Conservation (phyloP, 2,329 filamentous ascomycete species). For the Sporothrix pseudoabietina region DNA sequence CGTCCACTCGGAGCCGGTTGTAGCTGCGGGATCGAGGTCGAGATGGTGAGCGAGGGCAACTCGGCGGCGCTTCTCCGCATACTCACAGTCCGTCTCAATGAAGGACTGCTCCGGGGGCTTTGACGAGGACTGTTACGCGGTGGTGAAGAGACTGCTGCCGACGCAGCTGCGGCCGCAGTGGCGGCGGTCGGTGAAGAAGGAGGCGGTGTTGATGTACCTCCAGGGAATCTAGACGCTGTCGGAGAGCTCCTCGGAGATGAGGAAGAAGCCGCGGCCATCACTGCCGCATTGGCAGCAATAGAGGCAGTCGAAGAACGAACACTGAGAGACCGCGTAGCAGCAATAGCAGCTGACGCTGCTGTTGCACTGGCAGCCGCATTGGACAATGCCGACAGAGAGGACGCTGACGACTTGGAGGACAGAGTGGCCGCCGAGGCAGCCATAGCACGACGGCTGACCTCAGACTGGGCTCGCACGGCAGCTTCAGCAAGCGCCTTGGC, state of each 20-base stretch:
- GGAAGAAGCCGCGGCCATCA: neutral
- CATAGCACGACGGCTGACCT: constrained; percentile 31
- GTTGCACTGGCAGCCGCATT: neutral
- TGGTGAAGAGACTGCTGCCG: neutral
- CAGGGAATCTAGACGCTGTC: neutral
- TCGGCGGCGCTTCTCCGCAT: neutral
- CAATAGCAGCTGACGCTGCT: constrained; percentile 24
- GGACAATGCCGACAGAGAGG: constrained; percentile 25
- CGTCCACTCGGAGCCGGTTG: constrained; percentile 28
- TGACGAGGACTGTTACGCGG: neutral
- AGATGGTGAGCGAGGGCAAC: constrained; percentile 15
- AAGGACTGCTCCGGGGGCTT: neutral
- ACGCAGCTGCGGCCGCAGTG: neutral
- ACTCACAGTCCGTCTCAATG: neutral
- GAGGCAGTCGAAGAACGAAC: constrained; percentile 13
- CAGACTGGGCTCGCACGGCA: constrained; percentile 40
- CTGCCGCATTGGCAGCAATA: constrained; percentile 20
- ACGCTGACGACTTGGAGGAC: constrained; percentile 28
- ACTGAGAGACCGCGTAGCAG: constrained; percentile 23
- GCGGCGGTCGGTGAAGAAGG: constrained; percentile 7
- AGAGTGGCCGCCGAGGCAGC: constrained; percentile 32
- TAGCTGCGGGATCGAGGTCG: constrained; percentile 29
- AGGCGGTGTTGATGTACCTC: neutral
- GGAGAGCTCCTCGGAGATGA: neutral
- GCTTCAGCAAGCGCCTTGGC: constrained; percentile 47